Evolutionary conservation across 2,329 filamentous ascomycete species (phyloP).

Genomic region (Paraphoma sp.): DNA sequence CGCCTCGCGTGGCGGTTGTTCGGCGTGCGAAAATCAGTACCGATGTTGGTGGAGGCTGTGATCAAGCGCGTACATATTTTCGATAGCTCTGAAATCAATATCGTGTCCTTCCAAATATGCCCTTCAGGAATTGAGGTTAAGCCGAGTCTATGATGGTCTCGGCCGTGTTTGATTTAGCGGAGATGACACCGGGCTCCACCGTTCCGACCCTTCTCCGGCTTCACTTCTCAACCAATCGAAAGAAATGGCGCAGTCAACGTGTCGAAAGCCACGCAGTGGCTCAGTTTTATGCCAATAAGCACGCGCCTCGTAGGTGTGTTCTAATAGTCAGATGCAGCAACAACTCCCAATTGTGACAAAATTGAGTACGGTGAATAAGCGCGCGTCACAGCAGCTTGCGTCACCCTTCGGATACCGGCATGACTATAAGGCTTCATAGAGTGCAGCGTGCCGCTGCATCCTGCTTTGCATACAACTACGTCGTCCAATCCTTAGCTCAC

Average conservation of each 20-base stretch:
- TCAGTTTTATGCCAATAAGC: conserved; percentile 2
- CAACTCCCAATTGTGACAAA: conserved; percentile 2
- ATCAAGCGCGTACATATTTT: not conserved
- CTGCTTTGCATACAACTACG: conserved; percentile 1
- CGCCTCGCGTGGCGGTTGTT: not conserved
- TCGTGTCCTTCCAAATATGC: not conserved
- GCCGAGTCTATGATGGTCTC: not conserved
- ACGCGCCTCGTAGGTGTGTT: not conserved
- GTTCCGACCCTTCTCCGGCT: not conserved
- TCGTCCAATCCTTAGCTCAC: not conserved
- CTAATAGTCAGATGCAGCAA: not conserved
- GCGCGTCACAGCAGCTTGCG: conserved; percentile 3
- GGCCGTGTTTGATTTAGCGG: not conserved
- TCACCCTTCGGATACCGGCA: conserved; percentile 8
- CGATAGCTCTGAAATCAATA: not conserved
- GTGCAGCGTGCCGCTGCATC: conserved; percentile 1
- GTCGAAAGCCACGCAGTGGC: conserved; percentile 8
- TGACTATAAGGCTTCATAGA: not conserved
- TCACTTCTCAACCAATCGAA: not conserved
- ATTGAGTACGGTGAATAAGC: conserved; percentile 1
- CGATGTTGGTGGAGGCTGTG: not conserved
- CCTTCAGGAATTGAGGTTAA: not conserved
- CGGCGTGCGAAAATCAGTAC: not conserved
- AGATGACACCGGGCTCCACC: not conserved
- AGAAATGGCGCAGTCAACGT: conserved; percentile 11